Evolutionary conservation across 2,329 filamentous ascomycete genomes (phyloP), one percentile per base, ranked within the genome.

Genomic region (Paraconiothyrium brasiliense): DNA sequence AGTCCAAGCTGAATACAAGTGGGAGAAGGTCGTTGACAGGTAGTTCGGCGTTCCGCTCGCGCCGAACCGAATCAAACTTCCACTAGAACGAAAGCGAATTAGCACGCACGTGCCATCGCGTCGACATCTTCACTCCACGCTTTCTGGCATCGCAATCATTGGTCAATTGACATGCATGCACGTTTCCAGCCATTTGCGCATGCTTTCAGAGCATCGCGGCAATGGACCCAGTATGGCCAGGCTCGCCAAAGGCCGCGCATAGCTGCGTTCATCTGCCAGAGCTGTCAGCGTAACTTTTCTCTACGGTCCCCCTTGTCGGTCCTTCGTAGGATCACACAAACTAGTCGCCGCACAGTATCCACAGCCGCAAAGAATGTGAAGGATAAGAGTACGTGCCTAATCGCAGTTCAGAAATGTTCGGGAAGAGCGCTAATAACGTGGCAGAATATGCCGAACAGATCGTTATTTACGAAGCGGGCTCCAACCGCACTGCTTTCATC

Each of bases 391-490:
- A 46, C 10, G 61, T 37, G 67, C 51, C 11, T 44, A 27, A 20
- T 14, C 16, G 3, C 41, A 1, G 22, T 22, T 4, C 30, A 4
- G 5, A n/a, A n/a, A 20, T 7, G 5, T 20, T 5, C n/a, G 39
- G 39, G n/a, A 6, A n/a, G 20, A 34, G 20, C 14, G 27, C 59
- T 65, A 49, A 66, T 27, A 14, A 24, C 3, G 20, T 8, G 5
- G 0, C 32, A 63, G 64, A 69, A 65, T 75, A 72, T 70, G 73
- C 69, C 51, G 67, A 51, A 62, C 68, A 58, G 14, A 63, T 79
- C 7, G 58, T 75, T 48, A 78, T 79, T 30, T 79, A 79, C 57
- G 70, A 78, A 66, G 76, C 77, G 8, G 77, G 77, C 35, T 73
- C 76, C 24, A 70, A 72, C 11, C 75, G 76, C 41, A 76, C 74